These are phyloP conservation scores for Fusarium sp. DNA, from an alignment of 2,329 filamentous ascomycete genomes.

Conservation along the genomic window DNA sequence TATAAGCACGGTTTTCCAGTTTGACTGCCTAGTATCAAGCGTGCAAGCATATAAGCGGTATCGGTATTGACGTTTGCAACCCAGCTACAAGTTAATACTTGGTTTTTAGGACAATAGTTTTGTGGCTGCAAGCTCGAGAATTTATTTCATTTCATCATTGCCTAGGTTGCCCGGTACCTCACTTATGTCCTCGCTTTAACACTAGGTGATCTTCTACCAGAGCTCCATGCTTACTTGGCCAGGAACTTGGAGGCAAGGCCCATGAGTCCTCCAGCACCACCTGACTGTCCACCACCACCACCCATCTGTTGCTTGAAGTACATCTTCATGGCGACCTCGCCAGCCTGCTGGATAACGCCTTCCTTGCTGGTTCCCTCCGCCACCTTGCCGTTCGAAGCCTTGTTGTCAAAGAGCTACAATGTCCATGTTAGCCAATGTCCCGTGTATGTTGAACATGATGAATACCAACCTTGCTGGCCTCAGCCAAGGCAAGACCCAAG, in stretches of 20 bases:
- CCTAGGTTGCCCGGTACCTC: not conserved
- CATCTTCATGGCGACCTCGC: slow-evolving; percentile 90
- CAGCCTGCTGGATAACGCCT: slow-evolving; percentile 80
- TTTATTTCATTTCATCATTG: not conserved
- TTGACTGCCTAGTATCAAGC: not conserved
- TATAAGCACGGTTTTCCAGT: not conserved
- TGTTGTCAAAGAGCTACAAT: slow-evolving; percentile 68
- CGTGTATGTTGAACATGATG: too few species aligned
- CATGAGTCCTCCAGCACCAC: slow-evolving; percentile 55
- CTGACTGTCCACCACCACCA: slow-evolving; percentile 59
- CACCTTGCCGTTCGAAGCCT: slow-evolving; percentile 66
- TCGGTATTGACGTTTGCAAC: not conserved
- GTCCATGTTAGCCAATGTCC: slow-evolving; percentile 15
- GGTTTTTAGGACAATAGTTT: not conserved
- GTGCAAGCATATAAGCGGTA: not conserved
- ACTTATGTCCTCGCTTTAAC: not conserved
- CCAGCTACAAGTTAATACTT: not conserved
- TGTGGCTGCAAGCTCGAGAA: not conserved
- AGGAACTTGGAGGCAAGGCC: slow-evolving; percentile 63
- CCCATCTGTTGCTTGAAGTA: slow-evolving; percentile 79
- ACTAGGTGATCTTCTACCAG: not conserved
- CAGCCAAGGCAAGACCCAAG: slow-evolving; percentile 86
- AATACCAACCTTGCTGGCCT: slow-evolving; percentile 78
- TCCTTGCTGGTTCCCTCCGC: slow-evolving; percentile 78
- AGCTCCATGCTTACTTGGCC: slow-evolving; percentile 7